Conservation (phyloP, 1,139 yeast genomes). For the Candida dubliniensis region DNA sequence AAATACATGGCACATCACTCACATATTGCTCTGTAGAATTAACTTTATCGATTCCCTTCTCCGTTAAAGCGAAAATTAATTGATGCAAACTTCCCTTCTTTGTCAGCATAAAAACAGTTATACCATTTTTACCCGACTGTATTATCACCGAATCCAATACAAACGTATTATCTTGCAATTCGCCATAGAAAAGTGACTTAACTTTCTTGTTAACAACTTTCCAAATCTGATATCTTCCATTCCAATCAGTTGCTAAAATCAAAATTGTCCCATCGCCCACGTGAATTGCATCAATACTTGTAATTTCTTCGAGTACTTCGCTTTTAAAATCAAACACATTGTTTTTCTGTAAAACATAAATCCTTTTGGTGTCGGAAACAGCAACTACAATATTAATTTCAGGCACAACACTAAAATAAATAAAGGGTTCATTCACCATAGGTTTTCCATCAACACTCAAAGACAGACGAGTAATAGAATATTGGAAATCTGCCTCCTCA, state of each 20-base stretch:
- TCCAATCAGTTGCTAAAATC: background rate
- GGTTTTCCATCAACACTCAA: background rate
- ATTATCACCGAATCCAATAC: background rate
- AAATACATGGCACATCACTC: background rate
- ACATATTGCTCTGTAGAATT: background rate
- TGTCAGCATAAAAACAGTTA: conserved; percentile 4
- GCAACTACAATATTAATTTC: background rate
- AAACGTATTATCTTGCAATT: background rate
- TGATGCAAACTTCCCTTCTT: conserved; percentile 3
- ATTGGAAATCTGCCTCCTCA: background rate
- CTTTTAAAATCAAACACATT: background rate
- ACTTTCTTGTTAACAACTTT: background rate
- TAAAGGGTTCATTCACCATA: background rate
- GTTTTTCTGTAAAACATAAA: background rate
- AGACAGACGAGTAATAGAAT: background rate
- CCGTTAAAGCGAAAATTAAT: background rate
- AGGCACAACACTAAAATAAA: background rate
- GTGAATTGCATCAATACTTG: conserved; percentile 2
- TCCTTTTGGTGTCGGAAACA: background rate
- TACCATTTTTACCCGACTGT: background rate
- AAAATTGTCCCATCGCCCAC: background rate
- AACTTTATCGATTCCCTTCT: background rate
- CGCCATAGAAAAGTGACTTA: background rate
- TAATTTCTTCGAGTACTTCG: conserved; percentile 1
- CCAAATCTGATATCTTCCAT: conserved; percentile 6